phyloP scores from a whole-genome alignment of 2,329 filamentous ascomycete species.

The Aspergillus arachidicola region DNA sequence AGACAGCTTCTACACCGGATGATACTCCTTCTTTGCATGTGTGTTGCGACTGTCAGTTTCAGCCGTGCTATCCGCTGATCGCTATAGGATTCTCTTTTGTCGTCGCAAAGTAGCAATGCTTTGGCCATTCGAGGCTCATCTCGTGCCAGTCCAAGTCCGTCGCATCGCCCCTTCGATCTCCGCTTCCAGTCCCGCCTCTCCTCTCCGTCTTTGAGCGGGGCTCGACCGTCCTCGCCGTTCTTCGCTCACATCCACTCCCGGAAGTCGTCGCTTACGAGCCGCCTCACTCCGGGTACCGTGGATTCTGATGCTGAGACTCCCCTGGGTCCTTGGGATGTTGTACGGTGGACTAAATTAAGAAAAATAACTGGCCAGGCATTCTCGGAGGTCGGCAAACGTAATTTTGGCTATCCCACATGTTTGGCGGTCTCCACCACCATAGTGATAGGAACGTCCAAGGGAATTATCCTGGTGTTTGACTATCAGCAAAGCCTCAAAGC shows the following conservation, averaged over 20 bases:
- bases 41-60: slow-evolving; percentile 53
- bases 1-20: slow-evolving; percentile 75
- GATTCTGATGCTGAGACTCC: slow-evolving; percentile 68
- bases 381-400: slow-evolving; percentile 87
- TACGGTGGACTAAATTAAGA: slow-evolving; percentile 90
- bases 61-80: slow-evolving; percentile 51
- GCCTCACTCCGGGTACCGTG: slow-evolving; percentile 60
- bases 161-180: slow-evolving; percentile 89
- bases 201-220: slow-evolving; percentile 61
- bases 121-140: slow-evolving; percentile 70
- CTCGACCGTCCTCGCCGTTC: slow-evolving; percentile 75
- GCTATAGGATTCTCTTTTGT: slow-evolving; percentile 55
- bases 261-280: slow-evolving; percentile 76
- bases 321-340: slow-evolving; percentile 91
- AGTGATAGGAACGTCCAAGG: slow-evolving; percentile 89
- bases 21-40: slow-evolving; percentile 84
- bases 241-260: slow-evolving; percentile 78
- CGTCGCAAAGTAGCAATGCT: slow-evolving; percentile 72
- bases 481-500: slow-evolving; percentile 94
- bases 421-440: slow-evolving; percentile 85
- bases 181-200: slow-evolving; percentile 88
- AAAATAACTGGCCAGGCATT: slow-evolving; percentile 90
- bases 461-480: slow-evolving; percentile 93
- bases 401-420: slow-evolving; percentile 89
- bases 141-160: slow-evolving; percentile 73